Base-by-base conservation (phyloP, 352 stramenopile genomes). In the Thalassiosira exigua region DNA sequence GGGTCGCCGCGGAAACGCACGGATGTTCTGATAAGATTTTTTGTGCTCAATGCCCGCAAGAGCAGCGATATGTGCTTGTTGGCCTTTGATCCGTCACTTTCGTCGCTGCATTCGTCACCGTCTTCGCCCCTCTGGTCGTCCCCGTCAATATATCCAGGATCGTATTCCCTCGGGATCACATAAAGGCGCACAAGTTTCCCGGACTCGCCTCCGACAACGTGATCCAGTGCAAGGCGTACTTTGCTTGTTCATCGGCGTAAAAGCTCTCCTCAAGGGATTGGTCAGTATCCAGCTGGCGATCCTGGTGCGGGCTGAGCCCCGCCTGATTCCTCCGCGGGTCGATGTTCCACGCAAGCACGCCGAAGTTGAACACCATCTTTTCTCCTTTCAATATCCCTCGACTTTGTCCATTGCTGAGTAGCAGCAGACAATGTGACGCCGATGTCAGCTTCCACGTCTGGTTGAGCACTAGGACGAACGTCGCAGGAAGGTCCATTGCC, bases 11-110 rank as follows among this genome's bases (percentile, higher is more conserved):
- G 86, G 84, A 0, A 92, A 30, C 19, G 78, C 75, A n/a, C 81
- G 77, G 27, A 92, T 90, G 19, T 88, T 80, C 74, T 92, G 86
- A 75, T 84, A 92, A 7, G 84, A 79, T 80, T 87, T 42, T 92
- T 92, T 14, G 64, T 82, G 1, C 71, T 54, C 3, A 92, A 64
- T 26, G 84, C 84, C 26, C 74, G 54, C 26, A 48, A 46, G 0
- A 92, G 56, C 17, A 84, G 86, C 11, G 32, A 62, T 33, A 50
- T 50, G 7, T 48, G 24, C 7, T 42, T 14, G 29, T 24, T 50
- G 32, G 14, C 24, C 30, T 53, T 80, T n/a, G 19, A 65, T 44
- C 27, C 39, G 39, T 74, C 59, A 4, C 42, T 69, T 21, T 12
- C 32, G 30, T 64, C 33, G 51, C 46, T 65, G 24, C 53, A 27